Percentiles rank a stretch among this genome's conserved stretches.
phyloP scores from a whole-genome alignment of 331 rosid genomes.

The Cydonia oblonga region DNA sequence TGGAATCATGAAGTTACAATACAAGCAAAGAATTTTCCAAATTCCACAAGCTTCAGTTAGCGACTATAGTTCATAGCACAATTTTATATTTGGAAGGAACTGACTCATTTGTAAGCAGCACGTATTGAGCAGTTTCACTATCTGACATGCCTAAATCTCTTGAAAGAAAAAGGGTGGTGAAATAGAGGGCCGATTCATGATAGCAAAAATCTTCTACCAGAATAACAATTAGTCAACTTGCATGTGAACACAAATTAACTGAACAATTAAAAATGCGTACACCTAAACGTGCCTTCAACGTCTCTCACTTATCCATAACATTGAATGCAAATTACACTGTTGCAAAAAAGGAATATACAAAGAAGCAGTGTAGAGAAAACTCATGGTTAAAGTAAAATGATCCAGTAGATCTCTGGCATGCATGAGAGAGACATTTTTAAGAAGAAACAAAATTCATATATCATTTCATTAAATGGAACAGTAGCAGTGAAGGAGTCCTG shows the following conservation, averaged over 20 bases:
- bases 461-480: neutral
- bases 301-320: neutral
- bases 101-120: neutral
- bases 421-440: neutral
- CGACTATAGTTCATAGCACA: neutral
- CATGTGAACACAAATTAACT: neutral
- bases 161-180: neutral
- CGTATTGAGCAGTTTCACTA: neutral
- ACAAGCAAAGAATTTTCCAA: neutral
- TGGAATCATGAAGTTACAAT: neutral
- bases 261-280: neutral
- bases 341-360: neutral
- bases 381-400: neutral
- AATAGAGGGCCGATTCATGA: neutral
- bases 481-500: too few species aligned
- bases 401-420: neutral
- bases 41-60: neutral
- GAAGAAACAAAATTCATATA: neutral
- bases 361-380: neutral
- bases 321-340: neutral
- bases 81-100: neutral
- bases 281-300: neutral
- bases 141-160: neutral
- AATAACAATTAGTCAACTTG: neutral
- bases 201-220: neutral